Evolutionary conservation across 371 early-diverging fungal species (phyloP).

Genomic region (Rhizomucor miehei): DNA sequence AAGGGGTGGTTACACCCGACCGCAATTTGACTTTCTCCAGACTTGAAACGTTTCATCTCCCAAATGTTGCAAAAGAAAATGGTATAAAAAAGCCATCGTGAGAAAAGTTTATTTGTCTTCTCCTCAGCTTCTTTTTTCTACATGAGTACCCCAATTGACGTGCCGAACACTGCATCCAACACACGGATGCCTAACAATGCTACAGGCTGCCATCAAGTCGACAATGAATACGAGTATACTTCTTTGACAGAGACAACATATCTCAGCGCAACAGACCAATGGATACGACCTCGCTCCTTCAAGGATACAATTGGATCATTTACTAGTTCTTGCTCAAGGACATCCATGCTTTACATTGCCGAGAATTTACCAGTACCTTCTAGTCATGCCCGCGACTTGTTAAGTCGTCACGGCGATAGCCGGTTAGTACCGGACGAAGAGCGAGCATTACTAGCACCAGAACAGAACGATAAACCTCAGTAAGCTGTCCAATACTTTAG

Average conservation of each 20-base stretch:
- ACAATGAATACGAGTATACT: too few relatives aligned
- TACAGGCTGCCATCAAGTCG: too few relatives aligned
- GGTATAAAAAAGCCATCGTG: too few relatives aligned
- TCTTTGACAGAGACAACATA: background rate
- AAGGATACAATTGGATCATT: background rate
- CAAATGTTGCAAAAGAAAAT: too few relatives aligned
- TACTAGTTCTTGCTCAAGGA: background rate
- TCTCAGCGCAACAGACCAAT: background rate
- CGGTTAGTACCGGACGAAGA: background rate
- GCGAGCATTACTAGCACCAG: background rate
- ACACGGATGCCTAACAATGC: background rate
- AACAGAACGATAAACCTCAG: background rate
- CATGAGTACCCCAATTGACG: too few relatives aligned
- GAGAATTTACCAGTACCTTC: background rate
- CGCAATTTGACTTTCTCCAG: too few relatives aligned
- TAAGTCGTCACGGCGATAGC: background rate
- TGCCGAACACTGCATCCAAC: too few relatives aligned
- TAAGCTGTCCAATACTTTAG: background rate
- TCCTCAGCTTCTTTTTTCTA: too few relatives aligned
- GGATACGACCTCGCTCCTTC: background rate
- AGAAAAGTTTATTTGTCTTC: too few relatives aligned
- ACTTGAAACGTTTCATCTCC: too few relatives aligned
- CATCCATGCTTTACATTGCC: background rate
- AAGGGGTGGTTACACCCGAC: too few relatives aligned
- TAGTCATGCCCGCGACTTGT: background rate